Conservation (phyloP, 2,329 filamentous ascomycete genomes). For the Fusarium stilboides region DNA sequence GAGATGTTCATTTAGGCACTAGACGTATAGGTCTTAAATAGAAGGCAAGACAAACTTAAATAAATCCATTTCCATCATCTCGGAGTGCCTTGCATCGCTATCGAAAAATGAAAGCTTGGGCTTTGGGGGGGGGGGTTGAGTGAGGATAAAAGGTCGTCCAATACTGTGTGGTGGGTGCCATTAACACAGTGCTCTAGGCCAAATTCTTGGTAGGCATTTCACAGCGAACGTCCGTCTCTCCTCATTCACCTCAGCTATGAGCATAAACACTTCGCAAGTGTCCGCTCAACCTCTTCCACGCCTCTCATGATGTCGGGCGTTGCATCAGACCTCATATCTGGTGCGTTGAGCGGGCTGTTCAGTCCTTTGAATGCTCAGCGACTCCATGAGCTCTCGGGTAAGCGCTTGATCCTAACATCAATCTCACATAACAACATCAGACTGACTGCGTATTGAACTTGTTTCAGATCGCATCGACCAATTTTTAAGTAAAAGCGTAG, state of each 20-base stretch:
- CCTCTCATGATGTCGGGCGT: conserved; percentile 1
- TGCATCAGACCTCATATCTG: neutral
- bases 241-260: neutral
- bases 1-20: neutral
- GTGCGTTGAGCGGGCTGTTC: conserved; percentile 29
- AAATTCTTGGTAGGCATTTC: too few species aligned
- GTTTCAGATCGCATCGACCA: neutral
- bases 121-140: too few species aligned
- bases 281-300: too few species aligned
- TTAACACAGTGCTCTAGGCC: too few species aligned
- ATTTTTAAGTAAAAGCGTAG: neutral
- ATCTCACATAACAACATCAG: neutral
- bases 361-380: conserved; percentile 23
- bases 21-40: too few species aligned
- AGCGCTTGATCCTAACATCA: neutral
- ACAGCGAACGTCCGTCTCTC: too few species aligned
- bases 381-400: conserved; percentile 34
- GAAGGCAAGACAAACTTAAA: too few species aligned
- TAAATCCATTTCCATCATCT: too few species aligned
- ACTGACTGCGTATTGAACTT: neutral
- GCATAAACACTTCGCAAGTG: neutral
- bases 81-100: too few species aligned
- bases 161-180: too few species aligned
- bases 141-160: too few species aligned
- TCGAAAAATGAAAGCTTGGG: too few species aligned